These are phyloP conservation scores for Multifurca ochricompacta DNA, from an alignment of 768 basidiomycete genomes.

Conservation along the genomic window DNA sequence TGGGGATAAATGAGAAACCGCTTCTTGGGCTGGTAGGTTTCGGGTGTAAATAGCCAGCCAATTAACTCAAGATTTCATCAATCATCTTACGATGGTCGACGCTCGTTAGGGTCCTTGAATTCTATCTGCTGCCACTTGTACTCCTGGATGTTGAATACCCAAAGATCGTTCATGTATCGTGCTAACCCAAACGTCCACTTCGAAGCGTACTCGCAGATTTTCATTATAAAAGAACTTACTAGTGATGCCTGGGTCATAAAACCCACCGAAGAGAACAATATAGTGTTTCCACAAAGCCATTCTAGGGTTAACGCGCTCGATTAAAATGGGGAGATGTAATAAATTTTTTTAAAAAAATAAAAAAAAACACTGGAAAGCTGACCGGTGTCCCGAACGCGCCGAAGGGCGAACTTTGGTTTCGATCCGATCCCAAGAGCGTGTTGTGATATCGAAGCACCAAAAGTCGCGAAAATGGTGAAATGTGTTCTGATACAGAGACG, in stretches of 20 bases:
- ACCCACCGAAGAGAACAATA: constrained; percentile 83
- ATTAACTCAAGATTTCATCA: background rate
- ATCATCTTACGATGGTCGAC: constrained; percentile 60
- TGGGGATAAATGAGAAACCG: constrained; percentile 80
- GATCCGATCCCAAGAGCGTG: constrained; percentile 80
- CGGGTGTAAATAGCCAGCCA: background rate
- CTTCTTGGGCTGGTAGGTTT: constrained; percentile 50
- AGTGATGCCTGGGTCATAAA: constrained; percentile 78
- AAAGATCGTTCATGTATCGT: constrained; percentile 74
- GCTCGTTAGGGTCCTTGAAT: constrained; percentile 54
- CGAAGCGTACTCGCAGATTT: background rate
- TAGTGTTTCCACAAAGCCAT: constrained; percentile 90
- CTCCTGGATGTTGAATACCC: constrained; percentile 80
- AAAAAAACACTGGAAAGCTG: constrained; percentile 17
- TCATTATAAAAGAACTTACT: constrained; percentile 42
- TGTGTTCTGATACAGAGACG: constrained; percentile 70
- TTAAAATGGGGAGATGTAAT: background rate
- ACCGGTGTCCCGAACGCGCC: constrained; percentile 81
- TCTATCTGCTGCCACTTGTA: constrained; percentile 81
- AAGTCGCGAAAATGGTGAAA: constrained; percentile 89
- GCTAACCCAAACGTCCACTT: constrained; percentile 37
- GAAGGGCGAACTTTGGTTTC: constrained; percentile 78
- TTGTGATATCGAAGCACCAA: constrained; percentile 77
- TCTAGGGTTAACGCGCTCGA: constrained; percentile 30
- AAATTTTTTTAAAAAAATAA: too few relatives aligned